phyloP scores from a whole-genome alignment of 495 filamentous ascomycete genomes.

The Hypoxylon intermedium region DNA sequence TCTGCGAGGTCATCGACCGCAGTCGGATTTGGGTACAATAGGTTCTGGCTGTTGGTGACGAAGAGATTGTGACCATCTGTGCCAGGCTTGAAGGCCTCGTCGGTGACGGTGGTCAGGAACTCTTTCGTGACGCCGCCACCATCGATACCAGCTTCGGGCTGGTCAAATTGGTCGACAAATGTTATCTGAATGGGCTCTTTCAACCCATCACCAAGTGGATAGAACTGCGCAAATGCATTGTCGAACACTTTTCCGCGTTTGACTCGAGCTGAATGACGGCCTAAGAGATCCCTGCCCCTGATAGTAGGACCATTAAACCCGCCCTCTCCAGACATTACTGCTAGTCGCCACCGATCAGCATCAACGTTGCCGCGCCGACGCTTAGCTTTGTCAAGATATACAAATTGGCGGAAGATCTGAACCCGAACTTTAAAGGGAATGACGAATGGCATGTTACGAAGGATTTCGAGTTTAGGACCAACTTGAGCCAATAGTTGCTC shows the following conservation, averaged over 20 bases:
- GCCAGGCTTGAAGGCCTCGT: constrained; percentile 74
- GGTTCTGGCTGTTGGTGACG: constrained; percentile 83
- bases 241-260: constrained; percentile 80
- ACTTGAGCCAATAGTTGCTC: constrained; percentile 75
- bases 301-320: constrained; percentile 38
- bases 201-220: constrained; percentile 76
- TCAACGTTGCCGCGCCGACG: constrained; percentile 79
- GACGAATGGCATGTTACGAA: constrained; percentile 96
- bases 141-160: constrained; percentile 91
- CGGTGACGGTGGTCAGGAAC: constrained; percentile 89
- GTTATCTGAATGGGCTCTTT: constrained; percentile 98
- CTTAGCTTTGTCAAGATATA: constrained; percentile 77
- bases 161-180: constrained; percentile 90
- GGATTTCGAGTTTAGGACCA: constrained; percentile 84
- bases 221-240: constrained; percentile 87
- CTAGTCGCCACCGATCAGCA: constrained; percentile 79
- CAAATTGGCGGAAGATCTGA: constrained; percentile 93
- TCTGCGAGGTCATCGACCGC: constrained; percentile 76
- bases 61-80: constrained; percentile 64
- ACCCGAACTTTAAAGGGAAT: constrained; percentile 93
- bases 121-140: constrained; percentile 98
- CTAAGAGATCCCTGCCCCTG: constrained; percentile 59
- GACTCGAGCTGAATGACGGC: constrained; percentile 81
- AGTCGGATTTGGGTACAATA: constrained; percentile 88
- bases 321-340: constrained; percentile 51